Percentiles rank a stretch among this genome's conserved stretches.
phyloP scores from a whole-genome alignment of 306 rosid genomes.

The Lupinus albus region DNA sequence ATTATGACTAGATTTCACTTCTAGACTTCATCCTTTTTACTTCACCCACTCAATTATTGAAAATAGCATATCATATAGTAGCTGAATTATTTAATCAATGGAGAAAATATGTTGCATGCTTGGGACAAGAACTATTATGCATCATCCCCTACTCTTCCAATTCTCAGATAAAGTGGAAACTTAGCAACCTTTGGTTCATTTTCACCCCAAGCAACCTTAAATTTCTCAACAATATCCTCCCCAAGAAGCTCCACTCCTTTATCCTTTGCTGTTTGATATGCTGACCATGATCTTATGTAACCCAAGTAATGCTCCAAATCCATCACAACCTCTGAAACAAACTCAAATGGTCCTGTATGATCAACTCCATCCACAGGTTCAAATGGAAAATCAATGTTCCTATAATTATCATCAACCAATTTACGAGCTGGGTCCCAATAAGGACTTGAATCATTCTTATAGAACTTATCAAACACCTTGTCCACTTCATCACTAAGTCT shows the following conservation, averaged over 20 bases:
- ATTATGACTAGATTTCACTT: neutral
- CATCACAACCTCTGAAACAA: slow-evolving; percentile 58
- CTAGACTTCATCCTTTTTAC: neutral
- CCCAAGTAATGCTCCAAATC: slow-evolving; percentile 53
- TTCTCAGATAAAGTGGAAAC: slow-evolving; percentile 63
- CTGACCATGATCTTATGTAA: slow-evolving; percentile 68
- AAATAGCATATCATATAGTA: neutral
- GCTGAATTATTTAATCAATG: neutral
- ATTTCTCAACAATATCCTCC: slow-evolving; percentile 47
- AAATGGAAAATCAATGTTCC: slow-evolving; percentile 72
- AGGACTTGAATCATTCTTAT: slow-evolving; percentile 30
- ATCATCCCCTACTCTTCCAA: slow-evolving; percentile 65
- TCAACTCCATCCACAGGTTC: slow-evolving; percentile 60
- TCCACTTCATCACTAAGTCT: slow-evolving; percentile 50
- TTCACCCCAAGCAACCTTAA: slow-evolving; percentile 65
- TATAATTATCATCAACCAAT: slow-evolving; percentile 56
- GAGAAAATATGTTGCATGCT: too few species aligned
- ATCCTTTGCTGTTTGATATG: slow-evolving; percentile 74
- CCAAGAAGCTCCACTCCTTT: slow-evolving; percentile 70
- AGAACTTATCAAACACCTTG: slow-evolving; percentile 42
- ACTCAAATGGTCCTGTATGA: slow-evolving; percentile 68
- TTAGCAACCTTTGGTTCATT: slow-evolving; percentile 51
- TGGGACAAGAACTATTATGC: slow-evolving; percentile 14
- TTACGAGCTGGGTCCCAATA: slow-evolving; percentile 60
- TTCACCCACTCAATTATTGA: neutral